These are phyloP conservation scores for Arthrobotrys entomopaga DNA, from an alignment of 2,329 filamentous ascomycete species.

Conservation along the genomic window DNA sequence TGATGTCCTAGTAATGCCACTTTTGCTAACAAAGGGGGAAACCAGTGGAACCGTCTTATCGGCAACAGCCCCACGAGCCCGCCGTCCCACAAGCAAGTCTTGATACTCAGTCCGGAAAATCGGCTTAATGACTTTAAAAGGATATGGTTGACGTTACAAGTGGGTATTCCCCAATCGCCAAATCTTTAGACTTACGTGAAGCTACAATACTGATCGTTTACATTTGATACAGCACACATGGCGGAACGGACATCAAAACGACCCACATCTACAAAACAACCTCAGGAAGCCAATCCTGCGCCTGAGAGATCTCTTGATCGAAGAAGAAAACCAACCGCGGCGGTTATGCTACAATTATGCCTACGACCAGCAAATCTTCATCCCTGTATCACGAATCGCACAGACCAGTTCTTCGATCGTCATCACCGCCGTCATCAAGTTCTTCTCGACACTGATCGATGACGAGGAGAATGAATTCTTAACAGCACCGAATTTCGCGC, in stretches of 20 bases:
- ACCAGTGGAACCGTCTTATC: conserved; percentile 59
- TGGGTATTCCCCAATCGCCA: conserved; percentile 27
- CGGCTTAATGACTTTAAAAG: conserved; percentile 58
- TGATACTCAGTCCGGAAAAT: conserved; percentile 57
- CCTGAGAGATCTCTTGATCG: conserved; percentile 58
- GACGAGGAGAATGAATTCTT: conserved; percentile 96
- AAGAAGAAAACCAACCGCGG: conserved; percentile 59
- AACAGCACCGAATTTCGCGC: conserved; percentile 84
- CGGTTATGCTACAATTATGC: conserved; percentile 86
- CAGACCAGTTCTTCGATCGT: conserved; percentile 86
- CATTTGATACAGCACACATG: conserved; percentile 56
- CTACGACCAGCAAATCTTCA: conserved; percentile 85
- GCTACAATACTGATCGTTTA: neutral
- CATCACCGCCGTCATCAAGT: conserved; percentile 81
- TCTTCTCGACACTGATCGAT: conserved; percentile 93
- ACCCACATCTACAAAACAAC: conserved; percentile 57
- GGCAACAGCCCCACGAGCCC: conserved; percentile 53
- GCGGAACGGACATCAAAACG: conserved; percentile 58
- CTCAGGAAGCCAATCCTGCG: conserved; percentile 58
- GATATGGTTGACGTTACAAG: conserved; percentile 58
- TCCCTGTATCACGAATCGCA: conserved; percentile 87
- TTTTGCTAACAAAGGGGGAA: neutral
- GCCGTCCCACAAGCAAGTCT: conserved; percentile 53
- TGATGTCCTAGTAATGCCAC: no score
- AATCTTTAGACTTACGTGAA: neutral